These are phyloP conservation scores for Phialemonium atrogriseum DNA, from an alignment of 2,329 filamentous ascomycete genomes.

Conservation along the genomic window DNA sequence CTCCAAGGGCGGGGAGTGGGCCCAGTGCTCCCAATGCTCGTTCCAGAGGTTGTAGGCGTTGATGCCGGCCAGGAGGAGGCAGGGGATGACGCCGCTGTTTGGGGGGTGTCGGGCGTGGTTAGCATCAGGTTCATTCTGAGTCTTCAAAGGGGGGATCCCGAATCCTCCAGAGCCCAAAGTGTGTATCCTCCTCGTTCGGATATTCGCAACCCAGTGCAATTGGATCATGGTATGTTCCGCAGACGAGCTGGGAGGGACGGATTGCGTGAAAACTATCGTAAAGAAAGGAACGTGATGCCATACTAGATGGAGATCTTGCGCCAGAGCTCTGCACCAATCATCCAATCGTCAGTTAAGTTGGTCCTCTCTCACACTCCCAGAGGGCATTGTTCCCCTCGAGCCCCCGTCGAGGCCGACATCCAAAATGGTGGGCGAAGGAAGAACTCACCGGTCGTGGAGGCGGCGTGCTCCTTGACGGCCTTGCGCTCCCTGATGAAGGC, in stretches of 20 bases:
- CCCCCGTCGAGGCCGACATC: not conserved
- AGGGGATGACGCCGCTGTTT: slow-evolving; percentile 64
- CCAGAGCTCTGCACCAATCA: slow-evolving; percentile 95
- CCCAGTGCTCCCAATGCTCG: slow-evolving; percentile 96
- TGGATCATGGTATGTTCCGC: too few species aligned
- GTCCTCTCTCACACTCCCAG: slow-evolving; percentile 12
- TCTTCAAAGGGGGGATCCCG: too few species aligned
- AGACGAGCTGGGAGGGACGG: too few species aligned
- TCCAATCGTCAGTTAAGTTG: too few species aligned
- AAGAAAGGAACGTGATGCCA: slow-evolving; percentile 27
- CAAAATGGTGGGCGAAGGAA: not conserved
- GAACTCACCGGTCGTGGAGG: slow-evolving; percentile 68
- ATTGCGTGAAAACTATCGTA: not conserved
- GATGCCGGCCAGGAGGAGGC: slow-evolving; percentile 59
- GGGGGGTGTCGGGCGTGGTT: not conserved
- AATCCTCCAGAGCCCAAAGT: too few species aligned
- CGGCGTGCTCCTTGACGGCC: slow-evolving; percentile 86
- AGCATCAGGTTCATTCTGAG: too few species aligned
- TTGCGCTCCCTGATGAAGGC: slow-evolving; percentile 87
- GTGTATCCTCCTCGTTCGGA: too few species aligned
- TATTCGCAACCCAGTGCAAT: too few species aligned
- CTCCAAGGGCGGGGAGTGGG: slow-evolving; percentile 76
- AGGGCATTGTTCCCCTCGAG: too few species aligned
- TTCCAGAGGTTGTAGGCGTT: slow-evolving; percentile 91
- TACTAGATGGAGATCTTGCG: slow-evolving; percentile 95